A percentile compares a stretch with the other conserved stretches of the same genome.
Evolutionary conservation across 2,329 filamentous ascomycete genomes (phyloP).

Genomic region (Elsinoe ampelina): DNA sequence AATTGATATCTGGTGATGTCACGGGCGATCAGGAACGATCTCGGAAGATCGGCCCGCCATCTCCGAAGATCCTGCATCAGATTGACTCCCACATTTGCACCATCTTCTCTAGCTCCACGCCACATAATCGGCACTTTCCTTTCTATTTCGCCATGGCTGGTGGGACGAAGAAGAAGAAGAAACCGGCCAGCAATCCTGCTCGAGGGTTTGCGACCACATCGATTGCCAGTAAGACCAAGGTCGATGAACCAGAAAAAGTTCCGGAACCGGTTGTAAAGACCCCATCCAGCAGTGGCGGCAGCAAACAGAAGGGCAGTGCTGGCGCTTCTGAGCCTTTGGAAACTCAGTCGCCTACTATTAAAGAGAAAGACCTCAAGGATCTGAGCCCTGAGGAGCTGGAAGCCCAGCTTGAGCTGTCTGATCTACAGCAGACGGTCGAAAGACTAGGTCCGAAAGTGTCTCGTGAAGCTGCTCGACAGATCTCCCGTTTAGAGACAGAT

Average conservation of each 20-base stretch:
- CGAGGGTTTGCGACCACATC: slow-evolving; percentile 92
- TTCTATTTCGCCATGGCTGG: neutral
- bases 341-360: neutral
- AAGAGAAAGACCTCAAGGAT: slow-evolving; percentile 34
- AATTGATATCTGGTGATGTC: slow-evolving; percentile 2
- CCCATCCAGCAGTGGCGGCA: slow-evolving; percentile 10
- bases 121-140: neutral
- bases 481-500: slow-evolving; percentile 72
- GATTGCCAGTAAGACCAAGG: slow-evolving; percentile 62
- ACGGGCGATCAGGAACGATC: slow-evolving; percentile 6
- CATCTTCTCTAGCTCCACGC: neutral
- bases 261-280: slow-evolving; percentile 21
- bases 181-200: slow-evolving; percentile 75
- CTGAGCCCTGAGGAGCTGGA: slow-evolving; percentile 84
- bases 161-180: slow-evolving; percentile 74
- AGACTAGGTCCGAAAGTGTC: slow-evolving; percentile 71
- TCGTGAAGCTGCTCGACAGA: slow-evolving; percentile 69
- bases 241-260: slow-evolving; percentile 25
- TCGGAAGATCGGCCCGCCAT: neutral
- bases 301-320: slow-evolving; percentile 22
- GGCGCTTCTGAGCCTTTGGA: slow-evolving; percentile 17
- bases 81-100: neutral
- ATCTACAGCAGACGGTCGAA: slow-evolving; percentile 79
- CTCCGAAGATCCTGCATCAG: neutral
- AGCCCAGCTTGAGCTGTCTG: slow-evolving; percentile 77